These are phyloP conservation scores for Ensete ventricosum DNA, from an alignment of 176 grass and related monocot genomes.

Conservation along the genomic window DNA sequence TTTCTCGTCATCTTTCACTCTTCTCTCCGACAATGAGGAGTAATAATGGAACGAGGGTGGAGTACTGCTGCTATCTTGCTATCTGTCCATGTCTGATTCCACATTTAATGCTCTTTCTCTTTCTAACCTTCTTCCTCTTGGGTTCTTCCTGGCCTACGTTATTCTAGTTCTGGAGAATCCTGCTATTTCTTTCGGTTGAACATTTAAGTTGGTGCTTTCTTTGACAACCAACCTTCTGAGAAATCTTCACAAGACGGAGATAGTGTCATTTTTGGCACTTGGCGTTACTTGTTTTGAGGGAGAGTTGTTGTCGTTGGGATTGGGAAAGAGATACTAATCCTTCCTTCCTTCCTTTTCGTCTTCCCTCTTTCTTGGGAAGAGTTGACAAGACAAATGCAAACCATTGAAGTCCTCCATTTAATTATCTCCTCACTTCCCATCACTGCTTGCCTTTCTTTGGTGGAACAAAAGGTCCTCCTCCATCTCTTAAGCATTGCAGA, in stretches of 20 bases:
- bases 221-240: slow-evolving; percentile 27
- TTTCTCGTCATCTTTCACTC: background rate
- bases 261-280: background rate
- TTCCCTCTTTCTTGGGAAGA: too few relatives aligned
- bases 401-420: too few relatives aligned
- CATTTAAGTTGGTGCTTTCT: slow-evolving; percentile 15
- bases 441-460: too few relatives aligned
- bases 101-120: slow-evolving; percentile 17
- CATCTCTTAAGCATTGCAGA: too few relatives aligned
- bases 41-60: background rate
- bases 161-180: slow-evolving; percentile 19
- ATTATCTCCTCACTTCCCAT: too few relatives aligned
- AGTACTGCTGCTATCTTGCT: background rate
- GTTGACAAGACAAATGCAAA: too few relatives aligned
- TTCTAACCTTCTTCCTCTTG: slow-evolving; percentile 17
- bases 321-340: background rate
- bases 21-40: slow-evolving; percentile 4
- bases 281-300: background rate
- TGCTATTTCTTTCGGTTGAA: slow-evolving; percentile 30
- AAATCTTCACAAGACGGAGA: background rate
- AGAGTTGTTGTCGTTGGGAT: background rate
- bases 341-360: too few relatives aligned
- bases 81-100: background rate
- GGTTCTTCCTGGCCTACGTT: slow-evolving; percentile 28
- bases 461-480: too few relatives aligned